A percentile compares a stretch with the other conserved stretches of the same genome.
Evolutionary conservation across 106 monocot genomes (phyloP).

Genomic region (Posidonia australis): DNA sequence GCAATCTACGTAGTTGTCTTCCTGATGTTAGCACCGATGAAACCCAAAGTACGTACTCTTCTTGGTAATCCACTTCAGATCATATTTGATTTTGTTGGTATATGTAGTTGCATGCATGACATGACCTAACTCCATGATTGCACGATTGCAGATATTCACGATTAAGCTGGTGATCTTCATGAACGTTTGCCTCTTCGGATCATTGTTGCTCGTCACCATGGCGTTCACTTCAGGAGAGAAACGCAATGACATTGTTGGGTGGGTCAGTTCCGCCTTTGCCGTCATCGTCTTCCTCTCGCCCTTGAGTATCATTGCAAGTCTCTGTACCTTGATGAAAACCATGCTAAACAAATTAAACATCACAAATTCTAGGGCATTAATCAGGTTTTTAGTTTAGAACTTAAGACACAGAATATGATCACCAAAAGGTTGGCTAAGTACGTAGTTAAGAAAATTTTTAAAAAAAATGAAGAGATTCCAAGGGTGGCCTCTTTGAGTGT

Average conservation of each 20-base stretch:
- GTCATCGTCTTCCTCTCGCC: constrained; percentile 15
- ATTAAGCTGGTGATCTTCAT: constrained; percentile 27
- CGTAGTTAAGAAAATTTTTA: too few relatives aligned
- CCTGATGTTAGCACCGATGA: constrained; percentile 43
- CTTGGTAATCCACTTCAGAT: background rate
- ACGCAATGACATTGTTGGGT: constrained; percentile 7
- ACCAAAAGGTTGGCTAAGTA: too few relatives aligned
- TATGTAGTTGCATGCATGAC: background rate
- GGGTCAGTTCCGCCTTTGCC: constrained; percentile 7
- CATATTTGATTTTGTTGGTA: background rate
- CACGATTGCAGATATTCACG: constrained; percentile 26
- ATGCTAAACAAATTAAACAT: background rate
- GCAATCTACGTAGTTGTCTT: constrained; percentile 51
- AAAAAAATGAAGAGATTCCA: too few relatives aligned
- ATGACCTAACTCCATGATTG: background rate
- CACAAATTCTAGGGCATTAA: too few relatives aligned
- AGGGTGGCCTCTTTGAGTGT: too few relatives aligned
- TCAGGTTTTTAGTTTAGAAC: background rate
- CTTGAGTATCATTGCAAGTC: constrained; percentile 18
- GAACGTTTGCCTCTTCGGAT: constrained; percentile 37
- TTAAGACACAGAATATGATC: too few relatives aligned
- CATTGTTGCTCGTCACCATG: constrained; percentile 36
- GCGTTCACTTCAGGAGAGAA: constrained; percentile 2
- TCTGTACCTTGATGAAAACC: background rate
- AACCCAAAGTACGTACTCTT: constrained; percentile 34